Base-by-base conservation (phyloP, 495 filamentous ascomycete genomes). In the Collariella sp. region DNA sequence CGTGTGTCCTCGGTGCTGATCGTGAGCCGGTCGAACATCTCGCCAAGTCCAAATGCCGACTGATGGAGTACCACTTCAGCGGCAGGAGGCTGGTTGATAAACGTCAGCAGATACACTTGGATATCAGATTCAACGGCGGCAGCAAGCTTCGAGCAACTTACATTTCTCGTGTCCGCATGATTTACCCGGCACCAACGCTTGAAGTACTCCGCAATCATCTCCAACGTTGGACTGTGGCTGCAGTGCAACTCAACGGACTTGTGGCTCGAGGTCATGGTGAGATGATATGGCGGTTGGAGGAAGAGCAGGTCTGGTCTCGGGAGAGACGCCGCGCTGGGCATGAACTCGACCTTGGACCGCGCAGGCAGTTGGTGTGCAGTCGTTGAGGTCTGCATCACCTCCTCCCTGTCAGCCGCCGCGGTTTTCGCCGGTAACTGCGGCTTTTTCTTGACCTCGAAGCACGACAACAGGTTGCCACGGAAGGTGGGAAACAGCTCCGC, bases 151-250 rank as follows among this genome's bases (percentile, higher is more conserved):
- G 18, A 29, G 24, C 10, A 44, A 31, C 50, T 11, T 57, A 68
- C 69, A 41, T 55, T 62, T 2, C 50, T 58, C 3, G 57, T 58
- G 19, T 70, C 60, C n/a, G 70, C 53, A 36, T 68, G 62, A 39
- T 72, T 72, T 2, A 65, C 54, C 13, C 65, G 58, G 36, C 67
- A 67, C 70, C 70, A 71, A 16, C 63, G 65, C 44, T 63, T 66
- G 9, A 73, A 52, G 40, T 72, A 73, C 0, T 69, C 65, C 1
- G 65, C 58, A 29, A 75, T 54, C 7, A 75, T 34, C 54, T 72
- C 59, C 5, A 75, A 41, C 0, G 69, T 64, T 20, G 64, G 62
- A 39, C 69, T 71, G 44, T 75, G 72, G 36, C 70, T 73, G 44
- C 66, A 62, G 12, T 71, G 63, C 7, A 76, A 38, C 31, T 68